phyloP scores from a whole-genome alignment of 352 stramenopile genomes.

The Phytophthora tubulina region DNA sequence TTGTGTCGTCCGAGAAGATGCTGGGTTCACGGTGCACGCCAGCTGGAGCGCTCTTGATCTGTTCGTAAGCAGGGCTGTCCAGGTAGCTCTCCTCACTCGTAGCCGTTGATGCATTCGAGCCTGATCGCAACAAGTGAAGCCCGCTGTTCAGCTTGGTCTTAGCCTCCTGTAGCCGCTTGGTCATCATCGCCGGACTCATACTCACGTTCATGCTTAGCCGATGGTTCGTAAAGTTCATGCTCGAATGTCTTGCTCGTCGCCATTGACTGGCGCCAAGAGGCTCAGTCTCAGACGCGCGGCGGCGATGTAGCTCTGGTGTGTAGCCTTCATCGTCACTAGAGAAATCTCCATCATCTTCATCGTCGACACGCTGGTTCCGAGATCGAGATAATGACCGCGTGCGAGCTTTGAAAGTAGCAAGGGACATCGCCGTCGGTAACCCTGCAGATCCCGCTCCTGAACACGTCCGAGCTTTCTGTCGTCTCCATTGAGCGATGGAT shows the following conservation, averaged over 20 bases:
- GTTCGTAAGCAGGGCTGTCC: slow-evolving; percentile 35
- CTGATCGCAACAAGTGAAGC: slow-evolving; percentile 55
- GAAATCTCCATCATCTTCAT: slow-evolving; percentile 61
- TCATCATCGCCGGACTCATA: slow-evolving; percentile 39
- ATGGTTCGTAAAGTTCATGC: slow-evolving; percentile 40
- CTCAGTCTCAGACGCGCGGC: slow-evolving; percentile 24
- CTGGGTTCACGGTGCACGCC: slow-evolving; percentile 32
- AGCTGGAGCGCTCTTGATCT: slow-evolving; percentile 35
- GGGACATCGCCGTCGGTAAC: slow-evolving; percentile 37
- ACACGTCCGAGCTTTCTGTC: slow-evolving; percentile 56
- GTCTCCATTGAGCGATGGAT: slow-evolving; percentile 33
- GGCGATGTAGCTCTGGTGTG: slow-evolving; percentile 37
- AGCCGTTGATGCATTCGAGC: slow-evolving; percentile 55
- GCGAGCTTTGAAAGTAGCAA: slow-evolving; percentile 45
- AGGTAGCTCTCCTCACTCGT: slow-evolving; percentile 64
- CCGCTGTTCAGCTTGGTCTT: slow-evolving; percentile 44
- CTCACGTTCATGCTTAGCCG: slow-evolving; percentile 44
- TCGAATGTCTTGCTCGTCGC: slow-evolving; percentile 42
- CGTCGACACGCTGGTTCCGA: slow-evolving; percentile 35
- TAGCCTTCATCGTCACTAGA: slow-evolving; percentile 73
- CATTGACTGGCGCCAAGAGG: slow-evolving; percentile 29
- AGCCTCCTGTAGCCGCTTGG: slow-evolving; percentile 43
- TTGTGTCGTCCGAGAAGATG: slow-evolving; percentile 25
- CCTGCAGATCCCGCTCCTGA: slow-evolving; percentile 41
- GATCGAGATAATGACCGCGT: slow-evolving; percentile 43